These are phyloP conservation scores for Pichia gijzeniarum DNA, from an alignment of 805 yeast species.

Conservation along the genomic window DNA sequence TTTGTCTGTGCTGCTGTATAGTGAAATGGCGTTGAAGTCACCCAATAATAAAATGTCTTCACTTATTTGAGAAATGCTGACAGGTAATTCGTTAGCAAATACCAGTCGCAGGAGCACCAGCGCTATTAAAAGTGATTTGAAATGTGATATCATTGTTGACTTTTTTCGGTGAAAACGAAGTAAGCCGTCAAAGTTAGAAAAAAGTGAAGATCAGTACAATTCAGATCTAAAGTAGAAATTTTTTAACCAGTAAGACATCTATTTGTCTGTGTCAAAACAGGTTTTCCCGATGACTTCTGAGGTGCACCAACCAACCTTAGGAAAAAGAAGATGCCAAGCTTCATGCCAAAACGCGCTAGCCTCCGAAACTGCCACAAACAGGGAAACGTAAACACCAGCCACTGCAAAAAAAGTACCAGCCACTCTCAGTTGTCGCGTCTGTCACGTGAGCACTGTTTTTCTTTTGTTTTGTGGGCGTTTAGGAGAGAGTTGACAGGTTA, in stretches of 20 bases:
- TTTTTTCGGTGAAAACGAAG: no score
- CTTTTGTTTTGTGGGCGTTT: no score
- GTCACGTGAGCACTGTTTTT: neutral
- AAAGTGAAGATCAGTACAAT: no score
- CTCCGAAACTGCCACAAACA: neutral
- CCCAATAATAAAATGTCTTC: constrained; percentile 25
- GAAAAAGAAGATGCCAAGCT: no score
- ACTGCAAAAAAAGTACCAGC: neutral
- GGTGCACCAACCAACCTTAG: no score
- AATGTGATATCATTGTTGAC: no score
- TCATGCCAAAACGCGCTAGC: neutral
- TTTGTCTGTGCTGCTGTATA: constrained; percentile 14
- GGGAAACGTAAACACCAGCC: neutral
- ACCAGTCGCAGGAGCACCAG: neutral
- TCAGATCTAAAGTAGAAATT: no score
- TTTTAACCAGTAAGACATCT: no score
- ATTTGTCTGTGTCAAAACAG: no score
- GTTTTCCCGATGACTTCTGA: no score
- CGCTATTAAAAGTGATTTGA: neutral
- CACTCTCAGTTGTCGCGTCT: neutral
- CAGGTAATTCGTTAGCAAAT: neutral
- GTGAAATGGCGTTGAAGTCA: constrained; percentile 19
- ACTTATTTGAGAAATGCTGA: constrained; percentile 5
- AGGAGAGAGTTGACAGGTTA: no score
- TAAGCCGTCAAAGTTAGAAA: no score